Percentiles rank a stretch among this genome's conserved stretches.
Conservation (phyloP, 345 rosid genomes). For the Excoecaria agallocha region DNA sequence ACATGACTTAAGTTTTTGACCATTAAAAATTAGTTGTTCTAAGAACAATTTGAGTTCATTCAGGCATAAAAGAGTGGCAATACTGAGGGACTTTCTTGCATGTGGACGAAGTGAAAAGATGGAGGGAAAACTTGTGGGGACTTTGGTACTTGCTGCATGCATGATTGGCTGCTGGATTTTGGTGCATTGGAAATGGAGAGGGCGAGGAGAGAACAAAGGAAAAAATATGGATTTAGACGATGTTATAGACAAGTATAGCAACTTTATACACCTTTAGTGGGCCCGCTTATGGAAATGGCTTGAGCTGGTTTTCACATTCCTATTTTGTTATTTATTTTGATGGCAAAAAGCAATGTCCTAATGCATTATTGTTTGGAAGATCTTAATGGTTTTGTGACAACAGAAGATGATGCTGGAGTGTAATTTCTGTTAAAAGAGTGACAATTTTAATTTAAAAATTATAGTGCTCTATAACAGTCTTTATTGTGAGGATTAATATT, state of each 20-base stretch:
- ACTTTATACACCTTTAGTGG: background rate
- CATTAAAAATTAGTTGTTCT: background rate
- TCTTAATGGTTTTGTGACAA: no score
- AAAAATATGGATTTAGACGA: no score
- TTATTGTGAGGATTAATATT: no score
- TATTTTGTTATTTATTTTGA: background rate
- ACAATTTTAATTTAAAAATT: no score
- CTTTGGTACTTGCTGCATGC: background rate
- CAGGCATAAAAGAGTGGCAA: background rate
- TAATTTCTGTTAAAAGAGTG: no score
- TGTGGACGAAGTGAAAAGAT: background rate
- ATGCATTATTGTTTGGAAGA: background rate
- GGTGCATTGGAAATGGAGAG: background rate
- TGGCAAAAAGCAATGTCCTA: background rate
- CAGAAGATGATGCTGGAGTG: no score
- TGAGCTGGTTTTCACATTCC: background rate
- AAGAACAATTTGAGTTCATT: background rate
- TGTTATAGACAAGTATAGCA: background rate
- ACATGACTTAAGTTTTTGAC: background rate
- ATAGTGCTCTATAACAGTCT: no score
- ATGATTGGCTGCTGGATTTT: background rate
- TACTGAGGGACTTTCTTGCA: background rate
- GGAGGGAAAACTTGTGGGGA: background rate
- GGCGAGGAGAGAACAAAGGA: background rate
- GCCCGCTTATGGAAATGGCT: background rate